phyloP scores from a whole-genome alignment of 2,329 filamentous ascomycete genomes.

The Alternaria sp. region DNA sequence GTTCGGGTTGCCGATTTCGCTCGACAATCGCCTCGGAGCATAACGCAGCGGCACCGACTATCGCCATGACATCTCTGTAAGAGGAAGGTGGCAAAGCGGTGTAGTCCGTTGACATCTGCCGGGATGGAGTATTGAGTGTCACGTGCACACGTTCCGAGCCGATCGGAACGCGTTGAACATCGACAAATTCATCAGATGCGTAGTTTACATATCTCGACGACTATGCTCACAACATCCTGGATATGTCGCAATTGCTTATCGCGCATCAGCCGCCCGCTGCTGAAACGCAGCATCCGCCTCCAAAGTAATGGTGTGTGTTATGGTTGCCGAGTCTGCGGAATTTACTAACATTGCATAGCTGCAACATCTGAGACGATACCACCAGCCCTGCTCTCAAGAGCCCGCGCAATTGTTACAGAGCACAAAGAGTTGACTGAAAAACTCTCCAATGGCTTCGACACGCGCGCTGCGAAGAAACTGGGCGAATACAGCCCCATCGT shows the following conservation, averaged over 20 bases:
- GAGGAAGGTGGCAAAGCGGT: slow-evolving; percentile 22
- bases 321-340: neutral
- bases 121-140: slow-evolving; percentile 19
- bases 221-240: slow-evolving; percentile 55
- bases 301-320: slow-evolving; percentile 38
- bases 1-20: slow-evolving; percentile 37
- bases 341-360: slow-evolving; percentile 29
- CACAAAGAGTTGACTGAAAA: slow-evolving; percentile 63
- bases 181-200: slow-evolving; percentile 18
- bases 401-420: slow-evolving; percentile 64
- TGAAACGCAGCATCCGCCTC: slow-evolving; percentile 37
- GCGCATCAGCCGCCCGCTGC: slow-evolving; percentile 47
- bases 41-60: slow-evolving; percentile 12
- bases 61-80: slow-evolving; percentile 20
- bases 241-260: slow-evolving; percentile 59
- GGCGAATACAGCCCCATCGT: slow-evolving; percentile 65
- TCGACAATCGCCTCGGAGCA: slow-evolving; percentile 28
- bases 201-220: slow-evolving; percentile 14
- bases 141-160: slow-evolving; percentile 37
- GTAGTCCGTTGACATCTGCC: slow-evolving; percentile 8
- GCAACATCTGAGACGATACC: slow-evolving; percentile 54
- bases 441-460: slow-evolving; percentile 65
- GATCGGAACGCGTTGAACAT: slow-evolving; percentile 34
- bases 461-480: slow-evolving; percentile 64
- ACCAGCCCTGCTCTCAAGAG: slow-evolving; percentile 64